A percentile compares a stretch with the other conserved stretches of the same genome.
Evolutionary conservation across 108 stramenopile species (phyloP).

Genomic region (Halocafeteria seosinensis): DNA sequence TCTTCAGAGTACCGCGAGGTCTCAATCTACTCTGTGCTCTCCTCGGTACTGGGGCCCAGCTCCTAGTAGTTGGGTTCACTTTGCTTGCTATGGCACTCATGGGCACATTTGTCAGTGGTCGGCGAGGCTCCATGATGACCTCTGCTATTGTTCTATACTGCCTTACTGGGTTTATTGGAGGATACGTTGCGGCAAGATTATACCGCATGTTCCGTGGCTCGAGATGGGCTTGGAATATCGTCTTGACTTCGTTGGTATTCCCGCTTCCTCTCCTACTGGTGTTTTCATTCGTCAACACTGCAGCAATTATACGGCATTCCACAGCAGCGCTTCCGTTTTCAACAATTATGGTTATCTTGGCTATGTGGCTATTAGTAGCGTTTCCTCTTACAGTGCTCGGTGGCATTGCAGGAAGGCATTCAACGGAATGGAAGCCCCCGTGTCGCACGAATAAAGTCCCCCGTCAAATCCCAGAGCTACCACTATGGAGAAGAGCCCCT

Average conservation of each 20-base stretch:
- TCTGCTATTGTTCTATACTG: constrained; percentile 70
- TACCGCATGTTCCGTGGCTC: constrained; percentile 56
- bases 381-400: constrained; percentile 77
- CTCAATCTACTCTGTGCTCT: constrained; percentile 60
- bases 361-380: constrained; percentile 54
- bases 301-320: constrained; percentile 68
- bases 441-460: constrained; percentile 89
- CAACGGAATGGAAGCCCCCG: constrained; percentile 72
- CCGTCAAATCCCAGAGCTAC: constrained; percentile 45
- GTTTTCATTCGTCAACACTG: constrained; percentile 70
- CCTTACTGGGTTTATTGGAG: constrained; percentile 64
- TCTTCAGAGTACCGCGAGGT: constrained; percentile 73
- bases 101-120: constrained; percentile 62
- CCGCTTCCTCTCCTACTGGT: constrained; percentile 61
- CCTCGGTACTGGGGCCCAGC: constrained; percentile 64
- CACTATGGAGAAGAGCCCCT: not conserved
- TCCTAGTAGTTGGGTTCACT: constrained; percentile 53
- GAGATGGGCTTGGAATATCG: constrained; percentile 70
- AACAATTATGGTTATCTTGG: constrained; percentile 63
- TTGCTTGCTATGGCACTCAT: constrained; percentile 65
- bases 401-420: constrained; percentile 33
- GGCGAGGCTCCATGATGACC: constrained; percentile 75
- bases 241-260: constrained; percentile 62
- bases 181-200: constrained; percentile 58
- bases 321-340: constrained; percentile 80